Evolutionary conservation across 108 stramenopile genomes (phyloP).

Genomic region (Cyclotella baltica): DNA sequence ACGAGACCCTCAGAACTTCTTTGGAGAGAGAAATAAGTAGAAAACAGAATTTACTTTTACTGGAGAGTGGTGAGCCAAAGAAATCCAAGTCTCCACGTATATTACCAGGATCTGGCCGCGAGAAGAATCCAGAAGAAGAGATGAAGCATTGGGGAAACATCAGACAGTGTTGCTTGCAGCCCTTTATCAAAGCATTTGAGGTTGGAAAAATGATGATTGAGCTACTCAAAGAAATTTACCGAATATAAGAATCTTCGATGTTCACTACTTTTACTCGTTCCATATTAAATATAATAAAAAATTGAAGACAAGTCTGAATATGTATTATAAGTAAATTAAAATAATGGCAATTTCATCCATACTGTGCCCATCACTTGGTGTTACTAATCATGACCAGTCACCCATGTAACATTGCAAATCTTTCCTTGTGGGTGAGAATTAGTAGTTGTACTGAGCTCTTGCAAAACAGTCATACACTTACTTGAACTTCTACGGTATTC

Average conservation of each 20-base stretch:
- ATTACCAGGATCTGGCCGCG: background rate
- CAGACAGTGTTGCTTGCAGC: conserved; percentile 24
- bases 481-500: too few species aligned
- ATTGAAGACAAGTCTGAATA: too few species aligned
- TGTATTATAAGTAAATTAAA: background rate
- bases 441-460: too few species aligned
- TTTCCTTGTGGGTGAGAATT: too few species aligned
- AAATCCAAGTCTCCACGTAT: background rate
- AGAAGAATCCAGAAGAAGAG: conserved; percentile 9
- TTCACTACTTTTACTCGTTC: background rate
- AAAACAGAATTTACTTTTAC: conserved; percentile 11
- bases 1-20: conserved; percentile 28
- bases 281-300: too few species aligned
- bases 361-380: too few species aligned
- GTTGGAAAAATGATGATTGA: conserved; percentile 15
- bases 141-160: conserved; percentile 9
- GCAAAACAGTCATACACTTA: too few species aligned
- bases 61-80: background rate
- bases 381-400: too few species aligned
- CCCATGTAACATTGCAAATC: too few species aligned
- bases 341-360: too few species aligned
- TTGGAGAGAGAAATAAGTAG: conserved; percentile 36
- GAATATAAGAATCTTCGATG: background rate
- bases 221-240: conserved; percentile 14
- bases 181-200: conserved; percentile 15